phyloP scores from a whole-genome alignment of 352 stramenopile species.

The Pythium periplocum region DNA sequence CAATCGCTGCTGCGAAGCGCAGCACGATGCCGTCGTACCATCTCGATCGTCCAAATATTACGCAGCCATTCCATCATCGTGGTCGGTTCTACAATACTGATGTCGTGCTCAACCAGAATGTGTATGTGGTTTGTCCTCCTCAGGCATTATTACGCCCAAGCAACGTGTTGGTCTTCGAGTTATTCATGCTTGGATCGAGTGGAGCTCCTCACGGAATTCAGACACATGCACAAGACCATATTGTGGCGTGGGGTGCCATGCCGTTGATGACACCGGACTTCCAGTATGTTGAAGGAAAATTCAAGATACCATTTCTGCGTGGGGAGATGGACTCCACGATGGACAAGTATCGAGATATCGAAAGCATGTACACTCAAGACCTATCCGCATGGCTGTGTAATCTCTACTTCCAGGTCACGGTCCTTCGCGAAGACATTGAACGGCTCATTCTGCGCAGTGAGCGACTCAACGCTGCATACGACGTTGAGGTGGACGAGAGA shows the following conservation, averaged over 20 bases:
- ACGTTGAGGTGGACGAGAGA: conserved; percentile 50
- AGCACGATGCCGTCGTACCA: background rate
- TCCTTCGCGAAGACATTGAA: conserved; percentile 28
- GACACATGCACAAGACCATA: conserved; percentile 35
- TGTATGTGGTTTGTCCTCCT: conserved; percentile 76
- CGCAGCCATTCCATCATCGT: conserved; percentile 66
- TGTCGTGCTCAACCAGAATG: conserved; percentile 65
- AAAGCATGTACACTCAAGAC: conserved; percentile 58
- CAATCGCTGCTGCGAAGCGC: too few species aligned
- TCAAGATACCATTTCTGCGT: conserved; percentile 77
- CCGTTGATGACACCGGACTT: conserved; percentile 67
- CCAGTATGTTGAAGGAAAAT: conserved; percentile 62
- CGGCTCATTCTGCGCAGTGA: conserved; percentile 6
- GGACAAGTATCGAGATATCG: conserved; percentile 69
- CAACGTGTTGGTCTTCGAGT: conserved; percentile 50
- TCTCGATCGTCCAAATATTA: conserved; percentile 42
- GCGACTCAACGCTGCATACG: conserved; percentile 18
- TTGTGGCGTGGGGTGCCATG: conserved; percentile 83
- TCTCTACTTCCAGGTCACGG: conserved; percentile 78
- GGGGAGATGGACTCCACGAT: conserved; percentile 82
- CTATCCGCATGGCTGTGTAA: conserved; percentile 88
- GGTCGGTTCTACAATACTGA: conserved; percentile 85
- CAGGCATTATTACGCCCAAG: conserved; percentile 48
- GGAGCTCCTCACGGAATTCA: background rate
- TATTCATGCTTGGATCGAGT: conserved; percentile 20